Evolutionary conservation across 805 yeast genomes (phyloP), one percentile per base, ranked within the genome.

Genomic region (Maudiozyma bulderi): DNA sequence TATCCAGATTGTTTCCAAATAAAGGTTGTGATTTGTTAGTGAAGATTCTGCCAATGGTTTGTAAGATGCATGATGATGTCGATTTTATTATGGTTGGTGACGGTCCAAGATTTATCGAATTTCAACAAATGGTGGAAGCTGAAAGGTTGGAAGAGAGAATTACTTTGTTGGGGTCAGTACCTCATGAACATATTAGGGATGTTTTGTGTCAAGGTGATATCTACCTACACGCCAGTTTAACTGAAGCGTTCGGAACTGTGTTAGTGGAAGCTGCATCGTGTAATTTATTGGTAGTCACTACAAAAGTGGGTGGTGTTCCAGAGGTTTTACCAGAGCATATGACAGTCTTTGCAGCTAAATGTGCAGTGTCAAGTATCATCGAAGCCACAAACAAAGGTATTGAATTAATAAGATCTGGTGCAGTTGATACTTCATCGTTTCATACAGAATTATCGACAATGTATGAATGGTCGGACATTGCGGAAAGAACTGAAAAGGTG

Each of bases 191-290:
- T 56, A 99, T 93, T 8, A 72, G 98, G 45, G 88, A 90, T 56
- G 86, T 91, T 10, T 87, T 93, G 95, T 81, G 89, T 6, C 78
- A 81, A 53, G 99, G 99, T 15, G 95, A 93, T 58, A 91, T 93
- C 9, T 93, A 90, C 62, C 67, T 93, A 31, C 98, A 93, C 66
- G 90, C 99, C 0, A 82, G 96, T 0, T 72, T 93, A 40, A 93
- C 98, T 0, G 99, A 93, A 64, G 99, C 98, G 0, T 93, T 93
- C 68, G 99, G 99, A 2, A 93, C 99, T 0, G 98, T 88, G 0
- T 69, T 93, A 9, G 96, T 93, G 0, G 99, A 93, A 63, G 99
- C 99, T 0, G 99, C 97, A 0, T 84, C 95, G 1, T 93, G 98
- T 71, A 97, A 97, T 0, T 65, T 93, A 37, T 73, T 86, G 15